Evolutionary conservation across 768 basidiomycete genomes (phyloP).

Genomic region (Xerocomellus intermedius): DNA sequence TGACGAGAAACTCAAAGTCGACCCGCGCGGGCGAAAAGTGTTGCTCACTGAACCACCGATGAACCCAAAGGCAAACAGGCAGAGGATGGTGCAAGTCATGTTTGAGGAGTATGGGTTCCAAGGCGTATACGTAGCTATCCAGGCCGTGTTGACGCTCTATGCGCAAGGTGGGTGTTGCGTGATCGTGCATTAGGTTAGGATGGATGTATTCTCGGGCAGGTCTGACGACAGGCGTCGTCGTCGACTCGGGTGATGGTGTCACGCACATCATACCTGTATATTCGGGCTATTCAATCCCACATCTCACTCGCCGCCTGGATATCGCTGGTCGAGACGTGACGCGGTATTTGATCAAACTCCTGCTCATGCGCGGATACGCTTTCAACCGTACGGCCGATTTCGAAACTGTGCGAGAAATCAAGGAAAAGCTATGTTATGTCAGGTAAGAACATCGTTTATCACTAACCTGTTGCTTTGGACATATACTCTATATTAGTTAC

Average conservation of each 20-base stretch:
- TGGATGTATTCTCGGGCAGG: constrained; percentile 47
- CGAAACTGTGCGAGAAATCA: constrained; percentile 98
- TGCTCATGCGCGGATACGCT: constrained; percentile 99
- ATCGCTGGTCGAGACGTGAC: constrained; percentile 99
- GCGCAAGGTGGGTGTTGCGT: constrained; percentile 77
- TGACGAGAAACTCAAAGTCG: constrained; percentile 87
- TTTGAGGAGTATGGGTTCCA: constrained; percentile 98
- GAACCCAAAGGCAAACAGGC: constrained; percentile 93
- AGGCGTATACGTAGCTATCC: constrained; percentile 96
- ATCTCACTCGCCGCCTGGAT: constrained; percentile 90
- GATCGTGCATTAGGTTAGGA: neutral
- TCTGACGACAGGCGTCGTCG: constrained; percentile 96
- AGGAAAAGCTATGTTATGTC: constrained; percentile 98
- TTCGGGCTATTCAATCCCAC: constrained; percentile 93
- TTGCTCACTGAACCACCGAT: constrained; percentile 97
- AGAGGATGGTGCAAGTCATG: constrained; percentile 97
- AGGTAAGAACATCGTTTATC: constrained; percentile 50
- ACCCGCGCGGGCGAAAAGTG: constrained; percentile 84
- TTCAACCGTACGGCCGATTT: constrained; percentile 99
- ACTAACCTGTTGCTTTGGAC: neutral
- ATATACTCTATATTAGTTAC: constrained; percentile 52
- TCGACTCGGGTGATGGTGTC: constrained; percentile 98
- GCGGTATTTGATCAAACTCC: constrained; percentile 97
- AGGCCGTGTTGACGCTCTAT: constrained; percentile 96
- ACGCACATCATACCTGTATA: constrained; percentile 99